A percentile compares a stretch with the other conserved stretches of the same genome.
Evolutionary conservation across 345 rosid species (phyloP).

Genomic region (Heritiera fomes): DNA sequence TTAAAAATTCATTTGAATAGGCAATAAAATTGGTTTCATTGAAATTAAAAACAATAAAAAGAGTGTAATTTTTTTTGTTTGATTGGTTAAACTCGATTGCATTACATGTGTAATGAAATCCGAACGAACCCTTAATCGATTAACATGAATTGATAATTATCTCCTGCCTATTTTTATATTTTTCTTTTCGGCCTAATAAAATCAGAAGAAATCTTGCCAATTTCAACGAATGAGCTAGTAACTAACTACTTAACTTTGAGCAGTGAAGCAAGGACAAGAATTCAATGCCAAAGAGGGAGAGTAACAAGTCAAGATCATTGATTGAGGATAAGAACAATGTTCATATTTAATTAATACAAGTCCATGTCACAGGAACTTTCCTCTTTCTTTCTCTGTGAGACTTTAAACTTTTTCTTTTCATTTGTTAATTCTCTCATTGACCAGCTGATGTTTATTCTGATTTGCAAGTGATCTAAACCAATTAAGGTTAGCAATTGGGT

Average conservation of each 20-base stretch:
- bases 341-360: background rate
- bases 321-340: background rate
- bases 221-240: background rate
- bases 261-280: conserved; percentile 3
- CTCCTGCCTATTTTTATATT: background rate
- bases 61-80: no score
- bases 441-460: background rate
- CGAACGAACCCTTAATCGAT: no score
- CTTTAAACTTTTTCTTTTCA: background rate
- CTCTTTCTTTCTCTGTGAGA: background rate
- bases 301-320: background rate
- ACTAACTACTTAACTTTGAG: background rate
- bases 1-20: background rate
- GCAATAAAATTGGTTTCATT: no score
- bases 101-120: no score
- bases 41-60: no score
- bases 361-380: background rate
- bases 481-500: background rate
- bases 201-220: background rate
- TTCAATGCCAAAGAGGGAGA: background rate
- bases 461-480: background rate
- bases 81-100: no score
- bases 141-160: no score
- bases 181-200: background rate
- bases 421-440: background rate